phyloP scores from a whole-genome alignment of 805 yeast species.

The Lipomyces starkeyi region DNA sequence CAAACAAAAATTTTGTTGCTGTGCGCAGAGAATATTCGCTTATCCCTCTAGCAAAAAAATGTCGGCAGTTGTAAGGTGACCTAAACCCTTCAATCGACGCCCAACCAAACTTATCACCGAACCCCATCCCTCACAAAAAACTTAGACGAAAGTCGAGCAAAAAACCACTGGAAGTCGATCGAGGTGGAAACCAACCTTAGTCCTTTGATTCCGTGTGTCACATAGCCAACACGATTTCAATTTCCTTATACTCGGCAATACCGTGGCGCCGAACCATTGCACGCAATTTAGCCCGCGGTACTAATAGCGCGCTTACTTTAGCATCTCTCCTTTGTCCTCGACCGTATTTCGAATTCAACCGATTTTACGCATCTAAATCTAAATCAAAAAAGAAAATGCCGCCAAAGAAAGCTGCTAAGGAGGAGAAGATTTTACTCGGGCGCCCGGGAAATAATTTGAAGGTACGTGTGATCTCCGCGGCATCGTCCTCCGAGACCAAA shows the following conservation, averaged over 20 bases:
- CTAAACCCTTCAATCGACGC: too few relatives aligned
- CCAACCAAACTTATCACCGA: neutral
- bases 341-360: conserved; percentile 2
- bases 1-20: too few relatives aligned
- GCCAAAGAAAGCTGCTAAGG: conserved; percentile 73
- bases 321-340: neutral
- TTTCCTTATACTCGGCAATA: neutral
- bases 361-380: conserved; percentile 23
- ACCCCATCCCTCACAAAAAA: neutral
- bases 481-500: neutral
- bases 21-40: too few relatives aligned
- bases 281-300: neutral
- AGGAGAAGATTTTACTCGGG: conserved; percentile 77
- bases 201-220: neutral
- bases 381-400: conserved; percentile 57
- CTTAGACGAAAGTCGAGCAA: neutral
- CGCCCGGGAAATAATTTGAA: conserved; percentile 79
- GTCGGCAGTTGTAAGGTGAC: too few relatives aligned
- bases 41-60: too few relatives aligned
- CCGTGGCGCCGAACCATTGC: neutral
- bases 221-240: neutral
- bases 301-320: neutral
- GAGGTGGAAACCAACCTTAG: neutral
- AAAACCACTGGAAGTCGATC: neutral
- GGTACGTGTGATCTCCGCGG: conserved; percentile 42